phyloP scores from a whole-genome alignment of 805 yeast species.

The Candida nemodendra region DNA sequence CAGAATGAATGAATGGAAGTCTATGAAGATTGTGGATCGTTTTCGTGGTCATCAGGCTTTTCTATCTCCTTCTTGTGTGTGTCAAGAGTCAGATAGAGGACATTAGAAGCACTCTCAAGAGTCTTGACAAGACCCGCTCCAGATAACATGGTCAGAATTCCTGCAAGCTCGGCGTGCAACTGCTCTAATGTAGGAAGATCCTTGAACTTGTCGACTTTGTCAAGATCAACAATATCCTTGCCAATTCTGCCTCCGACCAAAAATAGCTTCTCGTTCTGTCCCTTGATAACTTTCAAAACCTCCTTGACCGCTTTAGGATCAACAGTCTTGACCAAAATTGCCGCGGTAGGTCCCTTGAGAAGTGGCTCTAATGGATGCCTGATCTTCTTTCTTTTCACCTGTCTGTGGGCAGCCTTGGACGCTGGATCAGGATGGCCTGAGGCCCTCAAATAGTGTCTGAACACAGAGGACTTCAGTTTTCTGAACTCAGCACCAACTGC shows the following conservation, averaged over 20 bases:
- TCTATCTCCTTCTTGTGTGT: constrained; percentile 43
- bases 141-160: constrained; percentile 76
- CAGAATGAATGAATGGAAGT: neutral
- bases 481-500: constrained; percentile 69
- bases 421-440: constrained; percentile 75
- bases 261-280: constrained; percentile 69
- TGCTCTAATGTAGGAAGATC: constrained; percentile 68
- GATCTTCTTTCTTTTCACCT: constrained; percentile 38
- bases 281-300: constrained; percentile 59
- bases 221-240: constrained; percentile 48
- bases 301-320: constrained; percentile 68
- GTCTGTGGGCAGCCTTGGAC: constrained; percentile 43
- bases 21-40: neutral
- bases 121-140: constrained; percentile 90
- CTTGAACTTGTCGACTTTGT: constrained; percentile 61
- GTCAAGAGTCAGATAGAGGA: constrained; percentile 72
- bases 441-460: constrained; percentile 75
- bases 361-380: constrained; percentile 70
- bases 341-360: constrained; percentile 83
- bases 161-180: constrained; percentile 79
- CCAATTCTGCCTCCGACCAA: constrained; percentile 86
- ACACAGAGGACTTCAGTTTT: constrained; percentile 65
- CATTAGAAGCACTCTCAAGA: constrained; percentile 64
- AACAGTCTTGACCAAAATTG: constrained; percentile 62
- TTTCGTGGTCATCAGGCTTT: constrained; percentile 5